Evolutionary conservation across 1,284 basidiomycete genomes (phyloP).

Genomic region (Coriolopsis trogii): DNA sequence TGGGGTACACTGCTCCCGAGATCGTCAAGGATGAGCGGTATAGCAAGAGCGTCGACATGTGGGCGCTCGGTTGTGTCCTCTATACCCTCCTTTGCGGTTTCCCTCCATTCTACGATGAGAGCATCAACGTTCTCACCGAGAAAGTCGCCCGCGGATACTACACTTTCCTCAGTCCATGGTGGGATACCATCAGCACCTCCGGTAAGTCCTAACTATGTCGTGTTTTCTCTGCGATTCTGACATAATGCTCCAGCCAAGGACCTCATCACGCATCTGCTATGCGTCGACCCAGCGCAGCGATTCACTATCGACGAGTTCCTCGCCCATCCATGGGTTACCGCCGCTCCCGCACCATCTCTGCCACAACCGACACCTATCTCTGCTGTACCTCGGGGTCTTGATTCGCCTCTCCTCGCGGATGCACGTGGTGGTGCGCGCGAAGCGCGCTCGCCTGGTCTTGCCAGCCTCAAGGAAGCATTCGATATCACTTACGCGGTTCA

Average conservation of each 20-base stretch:
- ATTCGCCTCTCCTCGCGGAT: slow-evolving; percentile 89
- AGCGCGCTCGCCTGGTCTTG: slow-evolving; percentile 89
- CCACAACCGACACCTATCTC: slow-evolving; percentile 60
- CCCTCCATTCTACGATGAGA: slow-evolving; percentile 99
- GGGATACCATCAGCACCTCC: slow-evolving; percentile 91
- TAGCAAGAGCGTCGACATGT: slow-evolving; percentile 99
- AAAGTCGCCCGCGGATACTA: slow-evolving; percentile 98
- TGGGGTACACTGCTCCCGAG: slow-evolving; percentile 99
- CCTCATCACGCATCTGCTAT: slow-evolving; percentile 92
- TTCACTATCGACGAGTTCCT: slow-evolving; percentile 99
- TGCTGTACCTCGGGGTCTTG: slow-evolving; percentile 59
- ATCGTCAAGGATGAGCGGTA: slow-evolving; percentile 99
- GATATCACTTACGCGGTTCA: slow-evolving; percentile 99
- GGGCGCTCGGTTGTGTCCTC: slow-evolving; percentile 98
- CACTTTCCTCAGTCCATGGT: slow-evolving; percentile 99
- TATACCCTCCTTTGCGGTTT: slow-evolving; percentile 99
- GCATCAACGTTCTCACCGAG: slow-evolving; percentile 96
- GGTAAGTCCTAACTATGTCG: slow-evolving; percentile 55
- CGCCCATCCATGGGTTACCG: slow-evolving; percentile 94
- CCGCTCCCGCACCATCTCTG: slow-evolving; percentile 60
- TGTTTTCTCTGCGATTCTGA: slow-evolving; percentile 5
- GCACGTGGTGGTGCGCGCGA: slow-evolving; percentile 82
- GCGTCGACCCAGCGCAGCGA: slow-evolving; percentile 93
- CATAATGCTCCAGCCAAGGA: slow-evolving; percentile 76
- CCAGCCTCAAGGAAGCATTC: slow-evolving; percentile 96